Conservation (phyloP, 345 rosid genomes). For the Noccaea caerulescens region DNA sequence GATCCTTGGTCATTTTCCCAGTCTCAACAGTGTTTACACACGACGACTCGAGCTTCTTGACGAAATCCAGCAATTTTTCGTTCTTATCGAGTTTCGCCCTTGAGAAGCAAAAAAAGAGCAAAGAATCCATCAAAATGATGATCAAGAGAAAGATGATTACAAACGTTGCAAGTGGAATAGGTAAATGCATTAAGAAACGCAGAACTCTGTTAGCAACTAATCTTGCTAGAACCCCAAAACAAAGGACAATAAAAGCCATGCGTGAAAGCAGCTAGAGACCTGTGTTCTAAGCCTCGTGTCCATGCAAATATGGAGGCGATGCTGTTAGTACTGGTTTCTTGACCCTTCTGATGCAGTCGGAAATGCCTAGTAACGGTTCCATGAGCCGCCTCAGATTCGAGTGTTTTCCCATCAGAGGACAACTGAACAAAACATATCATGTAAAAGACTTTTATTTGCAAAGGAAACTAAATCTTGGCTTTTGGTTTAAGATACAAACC, state of each 20-base stretch:
- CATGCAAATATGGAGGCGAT: conserved; percentile 97
- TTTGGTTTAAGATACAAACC: conserved; percentile 54
- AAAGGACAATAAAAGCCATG: conserved; percentile 1
- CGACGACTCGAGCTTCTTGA: conserved; percentile 79
- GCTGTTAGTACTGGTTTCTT: conserved; percentile 98
- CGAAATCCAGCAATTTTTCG: conserved; percentile 70
- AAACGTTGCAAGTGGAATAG: not conserved
- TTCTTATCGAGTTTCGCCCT: conserved; percentile 95
- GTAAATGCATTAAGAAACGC: conserved; percentile 12
- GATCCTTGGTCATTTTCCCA: conserved; percentile 98
- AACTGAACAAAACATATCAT: conserved; percentile 54
- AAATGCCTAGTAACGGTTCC: conserved; percentile 98
- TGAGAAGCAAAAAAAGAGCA: conserved; percentile 3
- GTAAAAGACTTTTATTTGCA: conserved; percentile 13
- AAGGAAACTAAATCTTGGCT: not conserved
- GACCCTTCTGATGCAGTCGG: conserved; percentile 86
- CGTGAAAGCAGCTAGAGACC: conserved; percentile 50
- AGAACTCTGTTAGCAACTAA: not conserved
- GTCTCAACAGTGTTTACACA: conserved; percentile 85
- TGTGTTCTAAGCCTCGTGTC: conserved; percentile 90
- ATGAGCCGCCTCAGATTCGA: conserved; percentile 99
- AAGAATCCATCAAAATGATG: conserved; percentile 1
- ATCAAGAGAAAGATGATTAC: conserved; percentile 9
- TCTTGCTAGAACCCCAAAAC: conserved; percentile 24
- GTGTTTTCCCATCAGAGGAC: conserved; percentile 91